A percentile compares a stretch with the other conserved stretches of the same genome.
Conservation (phyloP, 2,329 filamentous ascomycete genomes). For the Herpotrichia juniperi region DNA sequence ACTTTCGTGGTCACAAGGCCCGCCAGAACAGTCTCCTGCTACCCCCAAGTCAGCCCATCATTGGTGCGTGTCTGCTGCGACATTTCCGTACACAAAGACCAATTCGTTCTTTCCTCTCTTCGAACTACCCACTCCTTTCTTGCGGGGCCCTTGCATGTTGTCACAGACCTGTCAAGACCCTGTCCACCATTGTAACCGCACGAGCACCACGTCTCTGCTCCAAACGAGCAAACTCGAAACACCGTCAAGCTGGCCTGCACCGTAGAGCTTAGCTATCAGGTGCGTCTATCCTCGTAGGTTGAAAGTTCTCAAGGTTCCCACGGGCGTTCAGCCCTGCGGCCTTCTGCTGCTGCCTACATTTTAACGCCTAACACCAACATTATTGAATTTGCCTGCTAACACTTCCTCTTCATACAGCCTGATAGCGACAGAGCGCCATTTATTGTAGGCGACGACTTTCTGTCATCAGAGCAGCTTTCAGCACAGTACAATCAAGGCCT, state of each 20-base stretch:
- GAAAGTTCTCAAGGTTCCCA: slow-evolving; percentile 14
- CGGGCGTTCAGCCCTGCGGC: slow-evolving; percentile 20
- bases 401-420: slow-evolving; percentile 26
- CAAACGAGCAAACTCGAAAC: slow-evolving; percentile 23
- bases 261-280: slow-evolving; percentile 43
- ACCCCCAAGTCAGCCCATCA: slow-evolving; percentile 21
- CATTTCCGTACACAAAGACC: slow-evolving; percentile 26
- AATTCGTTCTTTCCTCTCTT: slow-evolving; percentile 24
- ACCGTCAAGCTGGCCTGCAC: slow-evolving; percentile 45
- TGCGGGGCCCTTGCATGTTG: slow-evolving; percentile 24
- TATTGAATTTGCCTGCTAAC: slow-evolving; percentile 39
- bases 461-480: slow-evolving; percentile 27
- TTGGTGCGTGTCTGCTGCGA: slow-evolving; percentile 26
- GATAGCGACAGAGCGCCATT: slow-evolving; percentile 39
- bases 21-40: slow-evolving; percentile 25
- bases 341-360: slow-evolving; percentile 35
- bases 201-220: slow-evolving; percentile 16
- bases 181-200: slow-evolving; percentile 17
- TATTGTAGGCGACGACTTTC: slow-evolving; percentile 30
- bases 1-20: slow-evolving; percentile 37
- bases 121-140: slow-evolving; percentile 19
- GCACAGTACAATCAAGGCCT: slow-evolving; percentile 40
- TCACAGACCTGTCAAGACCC: slow-evolving; percentile 15
- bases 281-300: slow-evolving; percentile 29
- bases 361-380: slow-evolving; percentile 20